These are phyloP conservation scores for Chrysoporthe deuterocubensis DNA, from an alignment of 2,329 filamentous ascomycete genomes.

Conservation along the genomic window DNA sequence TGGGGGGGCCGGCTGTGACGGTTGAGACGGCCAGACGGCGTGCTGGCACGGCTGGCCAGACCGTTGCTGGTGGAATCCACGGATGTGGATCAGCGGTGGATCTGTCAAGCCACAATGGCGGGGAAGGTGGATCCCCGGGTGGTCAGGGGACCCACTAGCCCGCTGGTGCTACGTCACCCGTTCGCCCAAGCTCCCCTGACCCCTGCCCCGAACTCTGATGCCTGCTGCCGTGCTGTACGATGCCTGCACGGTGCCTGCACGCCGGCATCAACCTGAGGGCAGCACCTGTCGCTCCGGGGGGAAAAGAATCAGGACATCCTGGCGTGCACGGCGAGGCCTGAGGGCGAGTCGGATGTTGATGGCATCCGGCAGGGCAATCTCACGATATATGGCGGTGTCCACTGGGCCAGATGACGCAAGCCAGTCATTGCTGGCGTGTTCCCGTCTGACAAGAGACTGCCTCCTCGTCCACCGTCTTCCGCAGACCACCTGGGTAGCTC, in stretches of 20 bases:
- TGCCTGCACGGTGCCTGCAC: neutral
- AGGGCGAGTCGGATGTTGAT: neutral
- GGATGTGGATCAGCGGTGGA: neutral
- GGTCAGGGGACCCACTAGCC: neutral
- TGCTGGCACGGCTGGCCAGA: neutral
- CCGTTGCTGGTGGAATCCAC: neutral
- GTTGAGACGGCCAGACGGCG: too few species aligned
- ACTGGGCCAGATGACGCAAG: conserved; percentile 15
- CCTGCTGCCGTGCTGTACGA: neutral
- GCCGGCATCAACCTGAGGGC: neutral
- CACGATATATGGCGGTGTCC: neutral
- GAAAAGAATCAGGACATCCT: neutral
- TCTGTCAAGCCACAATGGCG: conserved; percentile 20
- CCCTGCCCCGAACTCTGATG: neutral
- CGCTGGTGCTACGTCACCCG: conserved; percentile 13
- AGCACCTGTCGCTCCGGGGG: neutral
- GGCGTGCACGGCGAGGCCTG: neutral
- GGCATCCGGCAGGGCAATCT: neutral
- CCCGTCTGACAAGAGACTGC: neutral
- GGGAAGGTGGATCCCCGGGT: neutral
- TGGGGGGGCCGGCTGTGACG: too few species aligned
- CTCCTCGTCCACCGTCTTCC: neutral
- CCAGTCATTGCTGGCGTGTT: conserved; percentile 16
- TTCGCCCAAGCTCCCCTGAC: neutral
- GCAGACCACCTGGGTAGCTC: neutral